phyloP scores from a whole-genome alignment of 495 filamentous ascomycete species.

The Bathelium albidoporum region DNA sequence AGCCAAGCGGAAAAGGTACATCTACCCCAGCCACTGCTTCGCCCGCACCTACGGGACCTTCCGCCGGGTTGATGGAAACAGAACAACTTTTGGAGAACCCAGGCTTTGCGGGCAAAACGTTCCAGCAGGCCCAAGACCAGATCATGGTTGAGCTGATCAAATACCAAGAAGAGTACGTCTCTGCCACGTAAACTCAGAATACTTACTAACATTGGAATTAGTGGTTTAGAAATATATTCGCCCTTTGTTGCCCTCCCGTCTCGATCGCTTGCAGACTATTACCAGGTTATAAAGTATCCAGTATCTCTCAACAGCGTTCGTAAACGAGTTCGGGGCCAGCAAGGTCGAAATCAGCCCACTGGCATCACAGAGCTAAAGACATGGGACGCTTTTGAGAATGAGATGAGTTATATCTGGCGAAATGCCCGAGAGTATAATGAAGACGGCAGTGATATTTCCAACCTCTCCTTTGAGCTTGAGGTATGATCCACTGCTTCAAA shows the following conservation, averaged over 20 bases:
- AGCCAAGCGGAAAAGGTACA: constrained; percentile 3
- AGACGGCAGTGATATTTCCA: constrained; percentile 68
- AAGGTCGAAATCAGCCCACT: constrained; percentile 52
- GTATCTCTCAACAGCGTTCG: constrained; percentile 60
- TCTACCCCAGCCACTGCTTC: neutral
- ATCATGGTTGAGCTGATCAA: constrained; percentile 59
- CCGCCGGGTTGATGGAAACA: neutral
- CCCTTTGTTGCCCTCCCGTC: constrained; percentile 59
- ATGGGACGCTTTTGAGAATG: constrained; percentile 73
- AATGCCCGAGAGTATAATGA: constrained; percentile 87
- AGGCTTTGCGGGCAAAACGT: constrained; percentile 45
- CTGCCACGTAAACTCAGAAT: constrained; percentile 7
- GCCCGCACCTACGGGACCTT: neutral
- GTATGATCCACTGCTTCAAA: constrained; percentile 34
- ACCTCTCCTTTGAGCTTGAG: constrained; percentile 63
- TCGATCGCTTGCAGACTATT: constrained; percentile 60
- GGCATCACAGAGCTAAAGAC: constrained; percentile 61
- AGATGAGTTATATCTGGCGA: constrained; percentile 65
- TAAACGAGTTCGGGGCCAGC: constrained; percentile 58
- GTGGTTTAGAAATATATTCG: constrained; percentile 46
- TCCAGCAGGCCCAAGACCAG: constrained; percentile 75
- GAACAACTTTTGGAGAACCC: constrained; percentile 30
- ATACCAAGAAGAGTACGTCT: constrained; percentile 46
- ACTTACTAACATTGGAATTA: constrained; percentile 21
- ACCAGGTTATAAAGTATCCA: constrained; percentile 61